Conservation (phyloP, 768 basidiomycete species). For the Lactarius vividus region DNA sequence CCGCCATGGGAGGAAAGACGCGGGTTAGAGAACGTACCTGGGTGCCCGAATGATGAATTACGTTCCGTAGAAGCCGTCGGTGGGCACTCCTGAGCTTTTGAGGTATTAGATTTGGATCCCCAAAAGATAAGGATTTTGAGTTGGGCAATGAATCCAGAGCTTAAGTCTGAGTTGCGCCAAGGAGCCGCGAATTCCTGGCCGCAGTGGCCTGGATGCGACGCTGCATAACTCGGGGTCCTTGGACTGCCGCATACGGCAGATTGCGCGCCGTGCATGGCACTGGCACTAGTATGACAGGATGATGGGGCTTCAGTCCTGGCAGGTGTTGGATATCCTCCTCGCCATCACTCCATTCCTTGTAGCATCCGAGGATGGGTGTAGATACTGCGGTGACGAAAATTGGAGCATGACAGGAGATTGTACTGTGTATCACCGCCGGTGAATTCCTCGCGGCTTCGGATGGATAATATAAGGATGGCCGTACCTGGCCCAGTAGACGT, state of each 20-base stretch:
- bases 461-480: neutral
- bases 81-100: neutral
- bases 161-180: neutral
- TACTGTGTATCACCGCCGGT: neutral
- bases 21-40: constrained; percentile 10
- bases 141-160: neutral
- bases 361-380: neutral
- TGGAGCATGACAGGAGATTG: neutral
- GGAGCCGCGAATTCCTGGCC: neutral
- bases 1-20: neutral
- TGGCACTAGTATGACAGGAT: neutral
- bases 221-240: too few species aligned
- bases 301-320: neutral
- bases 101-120: neutral
- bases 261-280: neutral
- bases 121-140: neutral
- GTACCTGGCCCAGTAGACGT: constrained; percentile 2
- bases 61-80: constrained; percentile 3
- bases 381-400: constrained; percentile 3
- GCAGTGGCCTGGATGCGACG: neutral
- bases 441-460: neutral
- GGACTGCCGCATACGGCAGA: neutral
- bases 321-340: constrained; percentile 1
- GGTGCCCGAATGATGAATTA: constrained; percentile 14
- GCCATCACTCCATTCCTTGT: constrained; percentile 3